Evolutionary conservation across 73 alveolate genomes (phyloP), one percentile per base, ranked within the genome.

Genomic region (Tetrahymena elliotti): DNA sequence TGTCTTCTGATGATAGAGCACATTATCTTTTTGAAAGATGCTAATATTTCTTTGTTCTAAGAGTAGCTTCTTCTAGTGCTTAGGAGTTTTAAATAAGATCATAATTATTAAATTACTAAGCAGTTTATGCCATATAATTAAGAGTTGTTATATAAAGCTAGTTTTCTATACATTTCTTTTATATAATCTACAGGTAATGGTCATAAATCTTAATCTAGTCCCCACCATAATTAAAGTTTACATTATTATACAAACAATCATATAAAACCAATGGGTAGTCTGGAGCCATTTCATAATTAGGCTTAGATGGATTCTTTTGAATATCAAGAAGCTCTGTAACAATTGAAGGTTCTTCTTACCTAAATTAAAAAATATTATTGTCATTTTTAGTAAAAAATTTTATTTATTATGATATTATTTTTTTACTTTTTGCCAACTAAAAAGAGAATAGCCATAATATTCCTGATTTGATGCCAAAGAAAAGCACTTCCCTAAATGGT

Each of bases 381-480:
- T 15, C 31, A 47, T 47, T n/a, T n/a, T n/a, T n/a, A n/a, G n/a
- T n/a, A n/a, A n/a, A n/a, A n/a, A n/a, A n/a, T n/a, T 40, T 40
- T 15, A 40, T 40, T 40, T 40, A 40, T 10, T 40, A 40, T 40
- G 15, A 40, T 10, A 40, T 10, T 40, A 40, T 10, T 40, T 40
- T 40, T 40, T 97, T 95, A 95, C 52, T 97, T 98, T 93, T 97
- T 97, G 12, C 99, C 99, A 33, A 98, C 98, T 94, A 97, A 95
- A 96, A 98, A 98, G 83, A 98, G 96, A 31, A 98, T 96, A 33
- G 98, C 98, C 99, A 98, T 98, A 96, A 98, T 98, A 94, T 98
- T 98, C 95, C 99, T 97, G n/a, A 98, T 99, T 96, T 98, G 97
- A 97, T 98, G 99, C 99, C 99, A 98, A 83, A 98, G 95, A 96